These are phyloP conservation scores for Hanseniaspora meyeri DNA, from an alignment of 805 yeast genomes.

Conservation along the genomic window DNA sequence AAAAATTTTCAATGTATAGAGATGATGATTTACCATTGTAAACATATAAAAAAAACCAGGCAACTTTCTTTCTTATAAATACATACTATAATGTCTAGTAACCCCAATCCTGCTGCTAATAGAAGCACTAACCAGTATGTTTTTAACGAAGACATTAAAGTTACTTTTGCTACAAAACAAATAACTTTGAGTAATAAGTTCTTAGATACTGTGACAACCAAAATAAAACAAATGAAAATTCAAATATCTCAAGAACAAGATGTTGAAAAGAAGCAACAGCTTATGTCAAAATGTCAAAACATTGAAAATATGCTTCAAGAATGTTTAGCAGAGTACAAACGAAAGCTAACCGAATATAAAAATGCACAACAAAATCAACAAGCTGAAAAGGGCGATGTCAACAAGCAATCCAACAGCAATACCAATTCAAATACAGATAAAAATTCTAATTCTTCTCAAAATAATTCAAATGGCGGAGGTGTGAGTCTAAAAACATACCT, in stretches of 20 bases:
- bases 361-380: constrained; percentile 14
- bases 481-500: constrained; percentile 23
- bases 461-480: constrained; percentile 4
- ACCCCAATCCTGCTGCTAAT: background rate
- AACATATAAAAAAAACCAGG: background rate
- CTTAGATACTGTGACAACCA: constrained; percentile 9
- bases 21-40: background rate
- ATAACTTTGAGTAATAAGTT: constrained; percentile 1
- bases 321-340: constrained; percentile 9
- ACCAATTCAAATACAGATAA: constrained; percentile 6
- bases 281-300: background rate
- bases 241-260: background rate
- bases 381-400: constrained; percentile 14
- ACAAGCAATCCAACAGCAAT: constrained; percentile 8
- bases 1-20: background rate
- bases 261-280: background rate
- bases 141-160: constrained; percentile 4
- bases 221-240: constrained; percentile 15
- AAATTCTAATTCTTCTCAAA: constrained; percentile 18
- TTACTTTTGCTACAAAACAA: constrained; percentile 7
- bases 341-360: constrained; percentile 3
- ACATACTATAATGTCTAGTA: background rate
- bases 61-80: background rate
- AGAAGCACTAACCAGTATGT: background rate
- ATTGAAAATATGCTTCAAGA: constrained; percentile 8